phyloP scores from a whole-genome alignment of 495 filamentous ascomycete genomes.

The Amorphotheca resinae region DNA sequence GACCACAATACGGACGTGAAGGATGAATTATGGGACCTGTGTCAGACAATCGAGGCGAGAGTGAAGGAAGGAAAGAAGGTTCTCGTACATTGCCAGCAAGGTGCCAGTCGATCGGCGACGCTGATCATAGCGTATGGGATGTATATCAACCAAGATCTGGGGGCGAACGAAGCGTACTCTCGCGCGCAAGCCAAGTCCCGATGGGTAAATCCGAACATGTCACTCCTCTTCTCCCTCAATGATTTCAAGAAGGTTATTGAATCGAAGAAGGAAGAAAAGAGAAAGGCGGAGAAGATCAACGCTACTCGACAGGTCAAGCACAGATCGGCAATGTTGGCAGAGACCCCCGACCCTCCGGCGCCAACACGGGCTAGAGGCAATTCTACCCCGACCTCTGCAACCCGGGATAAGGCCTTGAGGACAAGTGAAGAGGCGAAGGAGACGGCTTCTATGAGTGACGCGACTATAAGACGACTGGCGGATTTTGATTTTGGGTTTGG shows the following conservation, averaged over 20 bases:
- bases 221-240: conserved; percentile 89
- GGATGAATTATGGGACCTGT: conserved; percentile 70
- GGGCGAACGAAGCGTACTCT: conserved; percentile 88
- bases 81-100: conserved; percentile 89
- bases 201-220: conserved; percentile 99
- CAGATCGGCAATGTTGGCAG: conserved; percentile 38
- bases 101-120: conserved; percentile 92
- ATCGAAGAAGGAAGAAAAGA: conserved; percentile 28
- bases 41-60: conserved; percentile 72
- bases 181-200: conserved; percentile 77
- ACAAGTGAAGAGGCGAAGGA: neutral
- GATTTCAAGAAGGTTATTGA: conserved; percentile 70
- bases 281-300: conserved; percentile 10
- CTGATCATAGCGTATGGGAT: conserved; percentile 93
- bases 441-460: neutral
- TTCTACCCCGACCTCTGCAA: conserved; percentile 14
- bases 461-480: neutral
- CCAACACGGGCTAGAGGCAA: conserved; percentile 17
- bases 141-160: conserved; percentile 76
- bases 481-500: conserved; percentile 19
- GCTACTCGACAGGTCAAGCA: conserved; percentile 30
- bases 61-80: conserved; percentile 73
- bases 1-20: conserved; percentile 97
- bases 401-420: conserved; percentile 5
- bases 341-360: conserved; percentile 28